Base-by-base conservation (phyloP, 75 land plant species). In the Pinus taeda region DNA sequence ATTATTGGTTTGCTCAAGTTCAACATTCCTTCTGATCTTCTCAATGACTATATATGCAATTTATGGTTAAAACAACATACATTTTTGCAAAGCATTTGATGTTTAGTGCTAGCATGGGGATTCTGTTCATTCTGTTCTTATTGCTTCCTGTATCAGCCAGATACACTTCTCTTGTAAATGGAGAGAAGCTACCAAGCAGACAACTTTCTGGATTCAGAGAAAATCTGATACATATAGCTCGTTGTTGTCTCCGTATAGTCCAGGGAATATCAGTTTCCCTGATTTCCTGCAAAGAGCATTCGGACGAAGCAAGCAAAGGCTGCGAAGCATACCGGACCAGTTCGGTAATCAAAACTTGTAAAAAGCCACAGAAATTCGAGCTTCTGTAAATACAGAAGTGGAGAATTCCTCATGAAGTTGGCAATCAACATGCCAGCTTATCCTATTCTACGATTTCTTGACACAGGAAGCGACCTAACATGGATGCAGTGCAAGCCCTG, bases 401-500 rank as follows among this genome's bases (percentile, higher is more conserved):
- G 81, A 53, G 86, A 85, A 69, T 88, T 81, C 86, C n/a, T 83
- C 49, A 82, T 93, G 57, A 75, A 59, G 0, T 60, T 91, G 66
- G 82, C 83, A 18, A 45, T 92, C 15, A 93, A 95, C 4, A 92
- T 85, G 0, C 97, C 97, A 1, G 76, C 79, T 22, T 62, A 74
- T 58, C 80, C 29, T 33, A 82, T 22, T 59, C 78, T 22, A 75
- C 87, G 24, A 74, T 80, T 26, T 6, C 81, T 92, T 49, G 94
- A 92, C 81, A 92, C 94, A 62, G 91, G 90, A 11, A 87, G 88
- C 74, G 88, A 83, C 75, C 75, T 92, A n/a, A 81, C 86, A 11
- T 92, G 94, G 94, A 82, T 85, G 5, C 92, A 88, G 33, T 92
- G 94, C 80, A 4, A 82, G 60, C 89, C 92, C 57, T 88, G 88